These are phyloP conservation scores for Betula pendula DNA, from an alignment of 306 rosid genomes.

Conservation along the genomic window DNA sequence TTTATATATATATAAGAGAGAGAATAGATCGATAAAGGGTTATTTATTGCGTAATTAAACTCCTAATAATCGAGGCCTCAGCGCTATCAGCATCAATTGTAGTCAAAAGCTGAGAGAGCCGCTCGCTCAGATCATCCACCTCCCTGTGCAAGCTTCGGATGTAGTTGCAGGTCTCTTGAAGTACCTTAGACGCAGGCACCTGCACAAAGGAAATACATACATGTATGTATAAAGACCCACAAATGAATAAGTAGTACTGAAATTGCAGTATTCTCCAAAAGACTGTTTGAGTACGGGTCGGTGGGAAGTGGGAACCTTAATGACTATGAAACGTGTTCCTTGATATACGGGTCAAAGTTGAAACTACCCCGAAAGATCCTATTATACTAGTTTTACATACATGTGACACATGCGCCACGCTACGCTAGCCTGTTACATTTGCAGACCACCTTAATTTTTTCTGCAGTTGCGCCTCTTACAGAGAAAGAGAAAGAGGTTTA, in stretches of 20 bases:
- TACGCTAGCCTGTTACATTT: slow-evolving; percentile 14
- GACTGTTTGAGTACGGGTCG: slow-evolving; percentile 23
- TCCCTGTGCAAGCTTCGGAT: slow-evolving; percentile 85
- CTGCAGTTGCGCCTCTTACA: neutral
- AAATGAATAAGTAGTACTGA: neutral
- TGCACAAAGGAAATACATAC: slow-evolving; percentile 25
- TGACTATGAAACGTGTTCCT: slow-evolving; percentile 29
- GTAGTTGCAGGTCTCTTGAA: slow-evolving; percentile 98
- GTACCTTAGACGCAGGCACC: slow-evolving; percentile 99
- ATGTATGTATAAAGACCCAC: neutral
- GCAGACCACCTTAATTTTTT: neutral
- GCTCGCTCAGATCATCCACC: slow-evolving; percentile 87
- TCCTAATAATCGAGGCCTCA: slow-evolving; percentile 90
- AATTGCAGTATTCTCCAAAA: neutral
- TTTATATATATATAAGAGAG: slow-evolving; percentile 6
- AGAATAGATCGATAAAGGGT: neutral
- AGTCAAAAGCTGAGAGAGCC: slow-evolving; percentile 82
- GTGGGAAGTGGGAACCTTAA: slow-evolving; percentile 39
- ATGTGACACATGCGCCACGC: slow-evolving; percentile 29
- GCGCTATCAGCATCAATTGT: slow-evolving; percentile 91
- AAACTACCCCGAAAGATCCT: slow-evolving; percentile 17
- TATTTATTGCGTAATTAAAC: slow-evolving; percentile 73
- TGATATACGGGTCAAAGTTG: slow-evolving; percentile 56
- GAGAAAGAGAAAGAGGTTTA: neutral
- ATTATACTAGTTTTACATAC: slow-evolving; percentile 12